Evolutionary conservation across 345 rosid species (phyloP), one percentile per base, ranked within the genome.

Genomic region (Citropsis articulata): DNA sequence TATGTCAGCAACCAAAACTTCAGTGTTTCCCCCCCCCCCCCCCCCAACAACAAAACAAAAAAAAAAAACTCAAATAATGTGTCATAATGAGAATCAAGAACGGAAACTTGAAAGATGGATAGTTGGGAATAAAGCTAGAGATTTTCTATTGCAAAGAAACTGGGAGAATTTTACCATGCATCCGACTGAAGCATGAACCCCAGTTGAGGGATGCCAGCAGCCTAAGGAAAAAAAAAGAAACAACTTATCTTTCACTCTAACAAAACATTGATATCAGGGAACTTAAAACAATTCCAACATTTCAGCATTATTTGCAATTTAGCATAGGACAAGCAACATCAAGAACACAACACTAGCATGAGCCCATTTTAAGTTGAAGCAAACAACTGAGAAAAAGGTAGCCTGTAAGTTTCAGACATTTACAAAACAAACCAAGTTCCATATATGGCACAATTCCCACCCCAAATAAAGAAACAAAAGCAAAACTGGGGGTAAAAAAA

Each of bases 391-490:
- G 48, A 56, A 6, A 45, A 12, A 14, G 13, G 22, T 56, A 33
- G 27, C 50, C 53, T 72, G 7, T 1, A 56, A 21, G 64, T 72
- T 59, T 33, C 50, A 35, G 5, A 72, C 9, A 35, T 56, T 3
- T 28, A 22, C 31, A 27, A 10, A 10, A 38, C 57, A 9, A 65
- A 65, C 48, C 45, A 56, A 42, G 38, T 42, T 48, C 19, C 57
- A 63, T 9, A 40, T 19, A 45, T 2, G 7, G 21, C 59, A 19
- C 21, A n/a, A 62, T 16, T 9, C 7, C 27, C 31, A 57, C 48
- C 22, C 65, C 21, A 38, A n/a, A 12, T 14, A 57, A 53, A 53
- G 0, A 53, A 53, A 94, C 50, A 45, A 45, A 45, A 13, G 50
- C 16, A 45, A 45, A 45, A 1, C 3, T 1, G 18, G 4, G 3